phyloP scores from a whole-genome alignment of 1,284 basidiomycete species.

The Cystobasidium sp. region DNA sequence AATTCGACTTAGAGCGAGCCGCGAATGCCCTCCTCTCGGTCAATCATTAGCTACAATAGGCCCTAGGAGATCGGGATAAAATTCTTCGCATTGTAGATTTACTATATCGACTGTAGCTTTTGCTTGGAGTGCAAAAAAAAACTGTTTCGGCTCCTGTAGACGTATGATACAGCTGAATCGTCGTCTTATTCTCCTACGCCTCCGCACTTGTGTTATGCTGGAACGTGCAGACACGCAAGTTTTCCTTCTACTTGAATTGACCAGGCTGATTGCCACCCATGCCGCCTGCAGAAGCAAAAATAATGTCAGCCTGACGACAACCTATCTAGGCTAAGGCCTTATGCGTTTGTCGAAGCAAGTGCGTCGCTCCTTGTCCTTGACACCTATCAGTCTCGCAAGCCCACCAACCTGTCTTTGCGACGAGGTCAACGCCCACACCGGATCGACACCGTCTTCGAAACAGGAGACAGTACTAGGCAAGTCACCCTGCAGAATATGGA shows the following conservation, averaged over 20 bases:
- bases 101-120: background rate
- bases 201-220: no score
- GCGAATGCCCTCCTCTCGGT: slow-evolving; percentile 67
- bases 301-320: no score
- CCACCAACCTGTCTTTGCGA: no score
- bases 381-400: no score
- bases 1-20: slow-evolving; percentile 73
- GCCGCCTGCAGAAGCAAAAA: slow-evolving; percentile 1
- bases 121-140: background rate
- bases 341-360: no score
- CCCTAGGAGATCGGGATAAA: no score
- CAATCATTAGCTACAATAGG: slow-evolving; percentile 14
- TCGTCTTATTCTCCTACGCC: no score
- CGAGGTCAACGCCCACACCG: no score
- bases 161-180: background rate
- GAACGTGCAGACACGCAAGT: no score
- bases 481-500: background rate
- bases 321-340: no score
- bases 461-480: background rate
- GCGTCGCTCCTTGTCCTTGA: no score
- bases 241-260: slow-evolving; percentile 23
- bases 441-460: no score
- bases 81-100: background rate
- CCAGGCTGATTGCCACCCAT: slow-evolving; percentile 33
- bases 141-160: background rate